phyloP scores from a whole-genome alignment of 2,329 filamentous ascomycete species.

The Calonectria montana region DNA sequence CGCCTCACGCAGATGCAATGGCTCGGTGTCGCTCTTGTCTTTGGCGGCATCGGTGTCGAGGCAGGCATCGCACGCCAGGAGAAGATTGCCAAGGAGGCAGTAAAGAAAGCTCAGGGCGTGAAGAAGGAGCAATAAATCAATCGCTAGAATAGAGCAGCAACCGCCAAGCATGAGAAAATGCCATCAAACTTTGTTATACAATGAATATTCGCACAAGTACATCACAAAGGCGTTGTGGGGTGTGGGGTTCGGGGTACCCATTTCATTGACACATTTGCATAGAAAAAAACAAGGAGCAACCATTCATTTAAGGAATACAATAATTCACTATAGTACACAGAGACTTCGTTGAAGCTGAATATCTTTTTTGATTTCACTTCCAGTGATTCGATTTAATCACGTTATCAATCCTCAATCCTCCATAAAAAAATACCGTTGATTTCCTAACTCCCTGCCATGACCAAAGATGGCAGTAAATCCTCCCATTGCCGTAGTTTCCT shows the following conservation, averaged over 20 bases:
- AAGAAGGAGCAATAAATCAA: slow-evolving; percentile 48
- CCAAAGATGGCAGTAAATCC: slow-evolving; percentile 33
- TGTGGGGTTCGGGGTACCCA: not conserved
- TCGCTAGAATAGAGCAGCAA: not conserved
- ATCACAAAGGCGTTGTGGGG: not conserved
- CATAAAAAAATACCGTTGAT: slow-evolving; percentile 24
- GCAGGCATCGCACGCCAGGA: slow-evolving; percentile 83
- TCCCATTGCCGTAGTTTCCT: slow-evolving; percentile 28
- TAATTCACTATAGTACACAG: not conserved
- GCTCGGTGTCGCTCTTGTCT: slow-evolving; percentile 91
- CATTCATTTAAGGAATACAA: not conserved
- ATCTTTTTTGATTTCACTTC: slow-evolving; percentile 29
- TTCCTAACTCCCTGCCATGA: slow-evolving; percentile 41
- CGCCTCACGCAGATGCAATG: slow-evolving; percentile 89
- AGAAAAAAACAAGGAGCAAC: not conserved
- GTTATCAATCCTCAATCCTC: slow-evolving; percentile 13
- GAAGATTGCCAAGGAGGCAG: slow-evolving; percentile 82
- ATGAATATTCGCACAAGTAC: not conserved
- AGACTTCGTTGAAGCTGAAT: slow-evolving; percentile 9
- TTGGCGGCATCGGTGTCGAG: slow-evolving; percentile 94
- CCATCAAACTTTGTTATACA: not conserved
- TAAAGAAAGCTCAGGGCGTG: slow-evolving; percentile 56
- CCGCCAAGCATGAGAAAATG: too few relatives aligned
- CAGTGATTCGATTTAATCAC: slow-evolving; percentile 17
- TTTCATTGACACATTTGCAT: not conserved